Base-by-base conservation (phyloP, 192 early-diverging fungal species). In the Coemansia sp. region DNA sequence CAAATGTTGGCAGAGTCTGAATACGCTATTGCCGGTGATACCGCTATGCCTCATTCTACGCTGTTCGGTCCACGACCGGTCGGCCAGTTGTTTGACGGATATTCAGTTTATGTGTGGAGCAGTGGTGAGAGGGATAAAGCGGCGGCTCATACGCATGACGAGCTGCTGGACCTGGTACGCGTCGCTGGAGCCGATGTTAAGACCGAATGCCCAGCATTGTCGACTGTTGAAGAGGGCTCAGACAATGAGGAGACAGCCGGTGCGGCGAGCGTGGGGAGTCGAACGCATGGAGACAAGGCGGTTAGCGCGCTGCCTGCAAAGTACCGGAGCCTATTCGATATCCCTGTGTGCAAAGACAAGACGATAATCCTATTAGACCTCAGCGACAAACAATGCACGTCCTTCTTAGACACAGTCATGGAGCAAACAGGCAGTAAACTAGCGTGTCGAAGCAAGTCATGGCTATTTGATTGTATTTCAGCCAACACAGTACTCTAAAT, bases 391-490 rank as follows among this genome's bases (percentile, higher is more conserved):
- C 56, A 44, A 3, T 60, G 41, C 55, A 55, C 53, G 32, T 30
- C 32, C 8, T 24, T 64, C 6, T 52, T 81, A 35, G 64, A 70
- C 12, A 30, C 22, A 20, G 56, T 80, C 18, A 59, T 56, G 9
- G 43, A 41, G 6, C 10, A 30, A 3, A 61, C 78, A 3, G 56
- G 44, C n/a, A 58, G 59, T 8, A 11, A 15, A 10, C 43, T 44
- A 34, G 61, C 78, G 43, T 81, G 74, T 41, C 60, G 78, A 2
- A 73, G 70, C 18, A 81, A 69, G 40, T 64, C 73, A 4, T 83
- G 80, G 80, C 50, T 83, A 32, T 75, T 83, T 32, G 75, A 83
- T 52, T 83, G 80, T 15, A 67, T 83, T 8, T 83, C 80, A 1
- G 67, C 71, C 45, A 67, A 70, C 60, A 38, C 47, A 18, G 22